Base-by-base conservation (phyloP, 352 stramenopile genomes). In the Chrysophaeum taylorii region DNA sequence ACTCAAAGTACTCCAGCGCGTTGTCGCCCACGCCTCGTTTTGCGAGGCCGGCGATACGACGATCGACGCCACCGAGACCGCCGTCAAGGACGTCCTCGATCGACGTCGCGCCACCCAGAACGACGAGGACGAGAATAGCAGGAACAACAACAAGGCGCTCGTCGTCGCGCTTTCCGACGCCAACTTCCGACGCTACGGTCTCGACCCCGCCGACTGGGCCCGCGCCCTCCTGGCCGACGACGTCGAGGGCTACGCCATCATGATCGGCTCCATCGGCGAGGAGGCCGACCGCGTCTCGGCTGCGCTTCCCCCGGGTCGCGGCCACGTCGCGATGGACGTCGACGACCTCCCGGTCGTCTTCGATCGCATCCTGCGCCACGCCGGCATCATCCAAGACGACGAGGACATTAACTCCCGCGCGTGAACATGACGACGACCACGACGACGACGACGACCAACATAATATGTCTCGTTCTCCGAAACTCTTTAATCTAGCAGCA, bases 101-200 rank as follows among this genome's bases (percentile, higher is more conserved):
- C n/a, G n/a, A n/a, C n/a, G n/a, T n/a, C 75, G 76, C 5, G 79
- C 86, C 21, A 73, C 88, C 29, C 79, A 87, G 21, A 78, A 73
- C 18, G 68, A 66, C 15, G 75, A 84, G n/a, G 80, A 89, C 36
- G 82, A 76, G 12, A 85, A 89, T 67, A 0, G 84, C 89, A 69
- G 4, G 15, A 35, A 37, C 15, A 35, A 23, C 27, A 39, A 60
- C 25, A 69, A 91, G 41, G 83, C 85, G 60, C 89, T 93, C 54
- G 89, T 97, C 23, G 93, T 97, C 71, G 85, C 94, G 12, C 87
- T 98, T 53, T 94, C 85, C 41, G 93, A 98, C 79, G 93, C 93
- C 42, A 98, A 98, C 71, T 82, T 98, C 2, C 79, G 92, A 37
- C 85, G 91, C 16, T 98, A 98, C 81, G 81, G 90, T 27, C 88